Evolutionary conservation across 2,329 filamentous ascomycete species (phyloP), one percentile per base, ranked within the genome.

Genomic region (Mycosphaerella sp.): DNA sequence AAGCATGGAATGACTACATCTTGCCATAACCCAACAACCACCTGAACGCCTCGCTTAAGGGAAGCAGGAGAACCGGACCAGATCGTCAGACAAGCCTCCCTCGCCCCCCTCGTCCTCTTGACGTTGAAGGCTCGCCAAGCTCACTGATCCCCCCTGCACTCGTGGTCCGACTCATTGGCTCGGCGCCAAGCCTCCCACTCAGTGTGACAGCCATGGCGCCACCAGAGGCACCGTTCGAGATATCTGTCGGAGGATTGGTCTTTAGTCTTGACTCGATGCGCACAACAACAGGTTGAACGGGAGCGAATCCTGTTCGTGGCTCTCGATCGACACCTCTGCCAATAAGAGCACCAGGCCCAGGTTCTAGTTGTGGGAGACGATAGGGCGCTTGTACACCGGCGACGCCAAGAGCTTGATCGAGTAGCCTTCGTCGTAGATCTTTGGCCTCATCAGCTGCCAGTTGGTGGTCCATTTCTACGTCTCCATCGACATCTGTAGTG

Each of bases 321-420:
- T 65, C 61, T 39, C 67, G 56, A 44, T 68, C 66, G 9, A 70
- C 67, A 12, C 66, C 64, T 34, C 52, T 50, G 14, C 60, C 64
- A 21, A 70, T 64, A 41, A 63, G 47, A 7, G 67, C 64, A 21
- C 58, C 63, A 13, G 66, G 64, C 6, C 67, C 67, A 6, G 60
- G 62, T 49, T 69, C 66, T 39, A 66, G 52, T 13, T 68, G 53
- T 7, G 67, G 66, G 10, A 68, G 48, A 28, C 67, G 59, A 51
- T 66, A 69, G 2, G 67, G 67, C 13, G 62, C 59, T 25, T 62
- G 62, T 6, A 62, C 58, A 14, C 57, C 56, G 7, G 57, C 56
- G 14, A 45, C 54, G 12, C 62, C 59, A 36, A 66, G 57, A 9
- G 66, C 67, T 56, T 69, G 67, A 49, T 69, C 65, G 16, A 69